A percentile compares a stretch with the other conserved stretches of the same genome.
Conservation (phyloP, 768 basidiomycete species). For the Agrocybe chaxingu region DNA sequence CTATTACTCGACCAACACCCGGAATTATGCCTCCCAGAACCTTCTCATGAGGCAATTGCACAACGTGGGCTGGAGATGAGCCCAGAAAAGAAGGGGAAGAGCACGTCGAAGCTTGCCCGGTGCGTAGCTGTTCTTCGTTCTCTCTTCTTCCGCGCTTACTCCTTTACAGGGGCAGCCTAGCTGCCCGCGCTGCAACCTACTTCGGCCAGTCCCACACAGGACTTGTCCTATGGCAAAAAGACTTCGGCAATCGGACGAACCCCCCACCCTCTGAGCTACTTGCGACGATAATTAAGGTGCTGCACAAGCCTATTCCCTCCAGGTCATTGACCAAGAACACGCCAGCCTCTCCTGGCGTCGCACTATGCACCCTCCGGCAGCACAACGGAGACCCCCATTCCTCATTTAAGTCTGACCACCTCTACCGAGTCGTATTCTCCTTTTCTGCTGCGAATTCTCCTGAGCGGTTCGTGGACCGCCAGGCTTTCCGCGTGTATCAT, state of each 20-base stretch:
- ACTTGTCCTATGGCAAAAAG: conserved; percentile 51
- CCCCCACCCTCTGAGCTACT: conserved; percentile 39
- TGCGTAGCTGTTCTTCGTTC: conserved; percentile 22
- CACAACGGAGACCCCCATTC: conserved; percentile 15
- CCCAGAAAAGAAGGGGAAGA: conserved; percentile 49
- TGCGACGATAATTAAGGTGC: conserved; percentile 39
- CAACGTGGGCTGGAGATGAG: conserved; percentile 55
- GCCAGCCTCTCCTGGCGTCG: conserved; percentile 32
- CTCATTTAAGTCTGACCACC: conserved; percentile 16
- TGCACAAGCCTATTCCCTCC: conserved; percentile 28
- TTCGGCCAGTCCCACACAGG: conserved; percentile 43
- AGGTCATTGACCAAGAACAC: conserved; percentile 24
- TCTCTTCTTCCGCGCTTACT: background rate
- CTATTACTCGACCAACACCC: conserved; percentile 47
- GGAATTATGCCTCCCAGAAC: conserved; percentile 24
- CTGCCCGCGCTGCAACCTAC: conserved; percentile 42
- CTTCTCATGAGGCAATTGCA: conserved; percentile 25
- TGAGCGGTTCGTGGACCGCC: conserved; percentile 36
- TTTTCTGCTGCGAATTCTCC: conserved; percentile 28
- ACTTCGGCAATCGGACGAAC: conserved; percentile 36
- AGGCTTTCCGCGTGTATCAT: conserved; percentile 42
- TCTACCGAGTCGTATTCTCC: conserved; percentile 33
- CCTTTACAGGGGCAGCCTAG: conserved; percentile 50
- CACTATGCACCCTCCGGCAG: conserved; percentile 36
- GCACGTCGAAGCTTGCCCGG: conserved; percentile 45